Conservation (phyloP, 108 stramenopile species). For the Ochromonas danica region DNA sequence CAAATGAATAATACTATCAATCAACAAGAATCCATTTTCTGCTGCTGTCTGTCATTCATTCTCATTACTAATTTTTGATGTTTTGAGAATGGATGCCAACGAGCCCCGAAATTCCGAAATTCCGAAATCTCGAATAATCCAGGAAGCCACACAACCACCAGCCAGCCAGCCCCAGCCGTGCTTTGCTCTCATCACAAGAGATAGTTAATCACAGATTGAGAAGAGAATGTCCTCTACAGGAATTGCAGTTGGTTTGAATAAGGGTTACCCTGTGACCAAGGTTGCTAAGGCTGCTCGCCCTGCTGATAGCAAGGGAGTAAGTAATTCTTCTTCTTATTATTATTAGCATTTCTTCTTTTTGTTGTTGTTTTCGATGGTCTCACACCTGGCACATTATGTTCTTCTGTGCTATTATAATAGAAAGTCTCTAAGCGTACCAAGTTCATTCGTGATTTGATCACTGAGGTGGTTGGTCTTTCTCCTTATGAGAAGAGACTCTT, state of each 20-base stretch:
- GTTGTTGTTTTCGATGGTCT: neutral
- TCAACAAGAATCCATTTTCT: too few species aligned
- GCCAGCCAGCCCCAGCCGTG: too few species aligned
- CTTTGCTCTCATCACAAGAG: too few species aligned
- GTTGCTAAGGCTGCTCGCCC: constrained; percentile 23
- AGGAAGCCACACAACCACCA: too few species aligned
- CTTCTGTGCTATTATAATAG: neutral
- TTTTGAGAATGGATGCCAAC: too few species aligned
- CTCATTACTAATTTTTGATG: too few species aligned
- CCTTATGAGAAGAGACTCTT: constrained; percentile 98
- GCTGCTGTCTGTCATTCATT: too few species aligned
- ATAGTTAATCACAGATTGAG: too few species aligned
- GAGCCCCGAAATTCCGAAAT: too few species aligned
- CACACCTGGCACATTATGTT: constrained; percentile 20
- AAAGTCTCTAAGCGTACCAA: constrained; percentile 68
- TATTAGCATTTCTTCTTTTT: neutral
- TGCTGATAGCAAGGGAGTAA: constrained; percentile 23
- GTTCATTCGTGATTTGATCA: constrained; percentile 81
- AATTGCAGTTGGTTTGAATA: constrained; percentile 41
- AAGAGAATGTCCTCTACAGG: constrained; percentile 28
- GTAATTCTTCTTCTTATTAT: too few species aligned
- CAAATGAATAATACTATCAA: too few species aligned
- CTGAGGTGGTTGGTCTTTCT: constrained; percentile 93
- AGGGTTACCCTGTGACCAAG: constrained; percentile 42
- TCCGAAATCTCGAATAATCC: too few species aligned